Evolutionary conservation across 192 early-diverging fungal species (phyloP).

Genomic region (Entrophospora sp.): DNA sequence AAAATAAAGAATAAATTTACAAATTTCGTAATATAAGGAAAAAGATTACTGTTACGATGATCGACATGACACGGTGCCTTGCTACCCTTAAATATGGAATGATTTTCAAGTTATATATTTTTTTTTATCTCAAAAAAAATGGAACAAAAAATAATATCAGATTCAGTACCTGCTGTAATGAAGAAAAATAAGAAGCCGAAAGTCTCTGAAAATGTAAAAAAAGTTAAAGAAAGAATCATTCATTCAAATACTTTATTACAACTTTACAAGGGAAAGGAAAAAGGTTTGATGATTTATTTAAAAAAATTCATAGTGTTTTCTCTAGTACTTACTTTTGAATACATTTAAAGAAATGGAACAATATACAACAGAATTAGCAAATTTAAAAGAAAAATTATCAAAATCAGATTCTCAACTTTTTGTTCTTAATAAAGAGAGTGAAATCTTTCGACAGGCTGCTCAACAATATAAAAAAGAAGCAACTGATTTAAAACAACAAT

Average conservation of each 20-base stretch:
- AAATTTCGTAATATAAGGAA: no score
- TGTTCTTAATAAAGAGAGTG: not conserved
- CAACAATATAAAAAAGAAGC: not conserved
- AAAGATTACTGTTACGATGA: no score
- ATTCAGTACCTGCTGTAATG: no score
- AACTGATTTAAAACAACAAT: not conserved
- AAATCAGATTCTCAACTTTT: not conserved
- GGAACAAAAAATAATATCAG: no score
- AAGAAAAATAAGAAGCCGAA: not conserved
- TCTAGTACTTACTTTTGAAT: not conserved
- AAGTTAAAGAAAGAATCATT: slow-evolving; percentile 1
- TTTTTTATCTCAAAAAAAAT: no score
- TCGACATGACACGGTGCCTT: no score
- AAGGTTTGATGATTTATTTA: not conserved
- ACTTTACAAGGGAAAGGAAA: not conserved
- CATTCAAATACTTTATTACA: not conserved
- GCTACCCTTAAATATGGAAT: no score
- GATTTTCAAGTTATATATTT: no score
- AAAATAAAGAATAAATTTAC: no score
- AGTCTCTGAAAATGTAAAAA: not conserved
- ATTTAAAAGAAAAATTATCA: not conserved
- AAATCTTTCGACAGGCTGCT: not conserved
- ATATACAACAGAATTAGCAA: not conserved
- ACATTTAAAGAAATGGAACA: not conserved
- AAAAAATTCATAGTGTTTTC: not conserved